phyloP scores from a whole-genome alignment of 257 asterid genomes.

The Nicotiana tomentosiformis region DNA sequence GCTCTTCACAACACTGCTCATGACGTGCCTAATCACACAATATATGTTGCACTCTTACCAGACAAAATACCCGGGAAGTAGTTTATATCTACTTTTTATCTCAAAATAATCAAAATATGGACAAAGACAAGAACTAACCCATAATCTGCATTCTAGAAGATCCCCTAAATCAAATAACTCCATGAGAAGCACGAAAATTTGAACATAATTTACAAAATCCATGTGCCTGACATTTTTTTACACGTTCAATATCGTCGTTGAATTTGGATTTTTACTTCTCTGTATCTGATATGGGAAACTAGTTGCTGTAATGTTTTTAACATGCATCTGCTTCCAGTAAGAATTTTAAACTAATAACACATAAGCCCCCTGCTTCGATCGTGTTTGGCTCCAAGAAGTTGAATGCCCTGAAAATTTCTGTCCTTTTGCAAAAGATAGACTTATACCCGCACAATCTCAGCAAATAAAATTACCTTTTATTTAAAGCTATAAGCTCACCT shows the following conservation, averaged over 20 bases:
- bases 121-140: neutral
- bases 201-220: neutral
- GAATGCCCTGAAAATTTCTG: neutral
- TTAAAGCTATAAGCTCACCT: slow-evolving; percentile 11
- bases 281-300: neutral
- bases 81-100: neutral
- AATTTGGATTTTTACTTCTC: neutral
- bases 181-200: neutral
- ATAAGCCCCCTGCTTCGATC: neutral
- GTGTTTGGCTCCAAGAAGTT: neutral
- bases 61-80: neutral
- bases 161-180: neutral
- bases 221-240: neutral
- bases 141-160: neutral
- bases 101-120: neutral
- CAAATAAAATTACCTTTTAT: neutral
- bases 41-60: neutral
- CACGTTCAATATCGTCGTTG: neutral
- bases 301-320: neutral
- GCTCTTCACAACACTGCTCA: neutral
- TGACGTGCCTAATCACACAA: neutral
- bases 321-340: neutral
- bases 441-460: neutral
- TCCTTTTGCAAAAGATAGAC: neutral
- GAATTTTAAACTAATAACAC: neutral